Evolutionary conservation across 2,329 filamentous ascomycete species (phyloP), one percentile per base, ranked within the genome.

Genomic region (Fonsecaea erecta): DNA sequence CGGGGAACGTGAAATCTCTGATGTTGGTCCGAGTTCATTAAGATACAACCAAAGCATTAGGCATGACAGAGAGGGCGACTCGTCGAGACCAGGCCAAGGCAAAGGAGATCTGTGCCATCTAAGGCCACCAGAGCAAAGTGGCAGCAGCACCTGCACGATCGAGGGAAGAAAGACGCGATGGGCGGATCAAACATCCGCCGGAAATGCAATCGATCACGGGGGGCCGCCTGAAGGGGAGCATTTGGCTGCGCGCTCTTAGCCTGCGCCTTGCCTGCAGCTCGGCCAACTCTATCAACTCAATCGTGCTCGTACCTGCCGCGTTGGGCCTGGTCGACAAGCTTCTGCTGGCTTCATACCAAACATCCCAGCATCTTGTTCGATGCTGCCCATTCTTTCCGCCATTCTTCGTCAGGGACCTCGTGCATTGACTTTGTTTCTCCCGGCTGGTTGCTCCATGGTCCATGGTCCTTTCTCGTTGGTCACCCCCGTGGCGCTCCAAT

Each of bases 281-380:
- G 28, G 30, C 9, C 40, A 63, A 63, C 63, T 30, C 28, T 30
- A 8, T 30, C 28, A 30, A 30, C 8, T 61, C 52, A 34, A 57
- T 54, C 53, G n/a, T 26, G 18, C 18, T 26, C 59, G 16, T 52
- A 64, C 59, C 63, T 62, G 40, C 59, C 63, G 21, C 32, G 48
- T 62, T 30, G 46, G 52, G 52, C 5, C 40, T 65, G 52, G 63
- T 62, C 14, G n/a, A 40, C 37, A n/a, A 18, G 37, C 37, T 5
- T n/a, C n/a, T 24, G 43, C 18, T 24, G 18, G 18, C 21, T 24
- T 48, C 43, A 48, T 48, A 8, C 43, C 37, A 40, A 40, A 40
- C 14, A n/a, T n/a, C 37, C 37, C 37, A 40, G 37, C 37, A 40
- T 40, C 37, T 40, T 40, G 37, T 40, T 40, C 37, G 16, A n/a